phyloP scores from a whole-genome alignment of 176 grass and related monocot species.

The Bothriochloa decipiens region DNA sequence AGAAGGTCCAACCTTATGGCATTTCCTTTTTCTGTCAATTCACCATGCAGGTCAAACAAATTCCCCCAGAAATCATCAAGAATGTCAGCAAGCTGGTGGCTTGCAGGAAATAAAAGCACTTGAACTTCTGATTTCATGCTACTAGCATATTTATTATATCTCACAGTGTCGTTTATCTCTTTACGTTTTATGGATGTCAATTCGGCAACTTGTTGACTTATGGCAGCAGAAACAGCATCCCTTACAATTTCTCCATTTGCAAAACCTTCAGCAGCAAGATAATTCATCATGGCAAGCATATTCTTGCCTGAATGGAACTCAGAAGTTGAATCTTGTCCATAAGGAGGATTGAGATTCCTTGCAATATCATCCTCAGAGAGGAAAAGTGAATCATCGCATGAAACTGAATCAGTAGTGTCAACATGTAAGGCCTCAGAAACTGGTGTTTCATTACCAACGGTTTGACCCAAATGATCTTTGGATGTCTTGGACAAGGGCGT shows the following conservation, averaged over 20 bases:
- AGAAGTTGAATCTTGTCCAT: background rate
- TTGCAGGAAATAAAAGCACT: background rate
- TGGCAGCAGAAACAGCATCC: slow-evolving; percentile 1
- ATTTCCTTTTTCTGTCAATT: slow-evolving; percentile 45
- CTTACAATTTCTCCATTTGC: slow-evolving; percentile 16
- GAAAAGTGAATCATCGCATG: slow-evolving; percentile 2
- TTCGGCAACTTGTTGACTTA: slow-evolving; percentile 10
- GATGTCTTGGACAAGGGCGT: background rate
- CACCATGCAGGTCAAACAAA: slow-evolving; percentile 44
- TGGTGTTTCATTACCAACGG: background rate
- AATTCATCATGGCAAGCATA: background rate
- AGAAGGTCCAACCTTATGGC: slow-evolving; percentile 43
- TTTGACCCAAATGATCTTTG: slow-evolving; percentile 15
- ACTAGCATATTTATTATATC: background rate
- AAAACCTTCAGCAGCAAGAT: slow-evolving; percentile 10
- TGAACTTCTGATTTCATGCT: background rate
- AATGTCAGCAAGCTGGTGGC: slow-evolving; percentile 17
- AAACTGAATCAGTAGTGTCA: background rate
- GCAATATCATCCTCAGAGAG: slow-evolving; percentile 5
- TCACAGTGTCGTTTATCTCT: background rate
- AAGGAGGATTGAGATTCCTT: background rate
- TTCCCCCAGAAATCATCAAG: slow-evolving; percentile 53
- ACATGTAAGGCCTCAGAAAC: background rate
- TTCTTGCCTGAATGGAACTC: background rate
- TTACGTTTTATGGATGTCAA: background rate